phyloP scores from a whole-genome alignment of 2,329 filamentous ascomycete species.

The Leptodontidium sp. region DNA sequence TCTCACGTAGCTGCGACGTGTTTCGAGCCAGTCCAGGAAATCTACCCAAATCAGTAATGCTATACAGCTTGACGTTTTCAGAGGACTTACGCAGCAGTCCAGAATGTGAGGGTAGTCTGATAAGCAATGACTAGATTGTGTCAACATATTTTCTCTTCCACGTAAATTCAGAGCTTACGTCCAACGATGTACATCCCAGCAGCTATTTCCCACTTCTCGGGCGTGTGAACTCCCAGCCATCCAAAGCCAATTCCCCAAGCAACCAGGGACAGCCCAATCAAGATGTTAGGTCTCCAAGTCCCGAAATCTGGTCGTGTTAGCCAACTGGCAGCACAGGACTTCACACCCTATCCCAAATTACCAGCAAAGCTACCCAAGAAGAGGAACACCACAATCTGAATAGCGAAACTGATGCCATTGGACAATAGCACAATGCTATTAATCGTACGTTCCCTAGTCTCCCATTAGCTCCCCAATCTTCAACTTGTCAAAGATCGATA shows the following conservation, averaged over 20 bases:
- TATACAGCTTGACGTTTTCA: neutral
- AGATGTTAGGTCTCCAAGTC: slow-evolving; percentile 67
- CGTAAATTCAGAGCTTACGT: slow-evolving; percentile 23
- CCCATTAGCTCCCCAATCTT: slow-evolving; percentile 47
- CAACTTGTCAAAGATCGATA: slow-evolving; percentile 34
- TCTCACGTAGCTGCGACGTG: slow-evolving; percentile 56
- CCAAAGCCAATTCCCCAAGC: slow-evolving; percentile 71
- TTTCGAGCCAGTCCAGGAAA: slow-evolving; percentile 65
- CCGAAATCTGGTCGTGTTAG: slow-evolving; percentile 68
- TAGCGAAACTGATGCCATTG: slow-evolving; percentile 73
- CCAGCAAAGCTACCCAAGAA: slow-evolving; percentile 52
- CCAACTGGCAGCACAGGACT: neutral
- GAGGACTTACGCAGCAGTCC: slow-evolving; percentile 61
- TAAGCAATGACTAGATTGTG: neutral
- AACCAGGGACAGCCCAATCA: slow-evolving; percentile 66
- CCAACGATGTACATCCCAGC: slow-evolving; percentile 72
- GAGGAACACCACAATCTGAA: slow-evolving; percentile 63
- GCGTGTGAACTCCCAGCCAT: slow-evolving; percentile 70
- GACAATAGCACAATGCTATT: slow-evolving; percentile 70
- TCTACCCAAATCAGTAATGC: neutral
- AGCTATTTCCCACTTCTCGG: slow-evolving; percentile 65
- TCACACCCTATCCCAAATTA: slow-evolving; percentile 41
- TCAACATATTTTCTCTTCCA: neutral
- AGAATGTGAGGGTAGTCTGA: slow-evolving; percentile 56
- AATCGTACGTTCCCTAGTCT: slow-evolving; percentile 52